phyloP scores from a whole-genome alignment of 345 rosid genomes.

The Psidium friedrichsthalianum region DNA sequence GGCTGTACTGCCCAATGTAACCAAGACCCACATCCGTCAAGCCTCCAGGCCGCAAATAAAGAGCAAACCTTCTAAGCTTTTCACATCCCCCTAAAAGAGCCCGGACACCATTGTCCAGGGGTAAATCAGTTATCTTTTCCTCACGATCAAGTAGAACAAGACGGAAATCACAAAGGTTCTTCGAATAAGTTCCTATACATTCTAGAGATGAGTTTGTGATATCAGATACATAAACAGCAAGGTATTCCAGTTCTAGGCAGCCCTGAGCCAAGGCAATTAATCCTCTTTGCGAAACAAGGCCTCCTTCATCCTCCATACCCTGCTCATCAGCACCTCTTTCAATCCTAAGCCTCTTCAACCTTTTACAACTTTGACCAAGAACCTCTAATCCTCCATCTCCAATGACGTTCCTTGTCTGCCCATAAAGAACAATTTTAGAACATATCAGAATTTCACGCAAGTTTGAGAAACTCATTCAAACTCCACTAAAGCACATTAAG shows the following conservation, averaged over 20 bases:
- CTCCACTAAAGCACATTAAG: neutral
- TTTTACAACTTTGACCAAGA: conserved; percentile 61
- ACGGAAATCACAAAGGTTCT: conserved; percentile 78
- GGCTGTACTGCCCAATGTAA: conserved; percentile 66
- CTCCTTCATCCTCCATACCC: conserved; percentile 81
- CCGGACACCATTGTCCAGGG: conserved; percentile 87
- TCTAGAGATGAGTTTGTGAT: conserved; percentile 67
- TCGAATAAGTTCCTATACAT: conserved; percentile 48
- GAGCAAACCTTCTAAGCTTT: conserved; percentile 67
- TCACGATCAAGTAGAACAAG: conserved; percentile 74
- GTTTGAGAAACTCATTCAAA: neutral
- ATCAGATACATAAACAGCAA: conserved; percentile 87
- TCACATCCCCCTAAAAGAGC: conserved; percentile 73
- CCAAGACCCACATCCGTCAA: conserved; percentile 76
- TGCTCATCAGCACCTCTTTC: conserved; percentile 90
- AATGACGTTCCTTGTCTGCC: conserved; percentile 89
- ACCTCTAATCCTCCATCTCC: conserved; percentile 91
- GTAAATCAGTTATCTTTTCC: conserved; percentile 66
- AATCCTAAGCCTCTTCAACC: conserved; percentile 78
- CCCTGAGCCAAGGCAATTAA: conserved; percentile 77
- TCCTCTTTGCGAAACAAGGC: conserved; percentile 82
- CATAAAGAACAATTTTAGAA: neutral
- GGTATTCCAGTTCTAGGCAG: conserved; percentile 60
- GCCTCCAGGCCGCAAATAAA: conserved; percentile 75
- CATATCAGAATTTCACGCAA: neutral